Evolutionary conservation across 2,329 filamentous ascomycete genomes (phyloP).

Genomic region (Coniochaeta ligniaria): DNA sequence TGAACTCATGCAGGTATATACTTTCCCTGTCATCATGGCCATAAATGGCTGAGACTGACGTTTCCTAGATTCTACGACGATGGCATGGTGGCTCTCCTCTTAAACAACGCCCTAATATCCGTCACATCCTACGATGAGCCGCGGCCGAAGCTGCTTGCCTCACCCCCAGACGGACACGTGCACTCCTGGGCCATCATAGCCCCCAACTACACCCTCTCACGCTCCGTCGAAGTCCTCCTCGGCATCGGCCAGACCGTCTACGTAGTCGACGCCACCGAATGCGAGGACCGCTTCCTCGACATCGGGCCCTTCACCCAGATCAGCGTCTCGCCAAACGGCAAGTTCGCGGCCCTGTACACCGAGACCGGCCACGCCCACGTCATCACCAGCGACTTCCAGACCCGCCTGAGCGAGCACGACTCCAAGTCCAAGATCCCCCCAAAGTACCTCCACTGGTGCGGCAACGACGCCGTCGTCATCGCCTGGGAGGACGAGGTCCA

Average conservation of each 20-base stretch:
- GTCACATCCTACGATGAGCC: conserved; percentile 91
- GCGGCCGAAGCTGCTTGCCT: conserved; percentile 73
- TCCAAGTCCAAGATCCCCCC: conserved; percentile 79
- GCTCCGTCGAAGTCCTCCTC: conserved; percentile 86
- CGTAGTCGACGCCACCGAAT: conserved; percentile 80
- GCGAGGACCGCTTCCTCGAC: conserved; percentile 83
- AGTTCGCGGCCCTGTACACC: conserved; percentile 82
- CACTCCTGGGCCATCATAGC: conserved; percentile 86
- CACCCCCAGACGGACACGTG: conserved; percentile 69
- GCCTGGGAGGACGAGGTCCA: conserved; percentile 98
- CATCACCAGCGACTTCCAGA: conserved; percentile 92
- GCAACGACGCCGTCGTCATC: conserved; percentile 85
- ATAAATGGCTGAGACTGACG: too few species aligned
- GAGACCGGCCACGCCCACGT: conserved; percentile 81
- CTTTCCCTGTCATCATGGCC: too few species aligned
- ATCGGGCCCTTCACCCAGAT: conserved; percentile 91
- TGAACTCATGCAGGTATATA: conserved; percentile 63
- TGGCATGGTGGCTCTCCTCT: conserved; percentile 87
- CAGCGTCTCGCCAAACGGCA: conserved; percentile 83
- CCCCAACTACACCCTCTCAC: conserved; percentile 79
- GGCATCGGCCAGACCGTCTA: conserved; percentile 81
- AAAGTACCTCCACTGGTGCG: conserved; percentile 90
- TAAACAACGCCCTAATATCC: conserved; percentile 78
- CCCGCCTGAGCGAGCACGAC: conserved; percentile 84
- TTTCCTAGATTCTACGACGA: conserved; percentile 63